Evolutionary conservation across 2,329 filamentous ascomycete species (phyloP), one percentile per base, ranked within the genome.

Genomic region (Dryadomyces sulphureus): DNA sequence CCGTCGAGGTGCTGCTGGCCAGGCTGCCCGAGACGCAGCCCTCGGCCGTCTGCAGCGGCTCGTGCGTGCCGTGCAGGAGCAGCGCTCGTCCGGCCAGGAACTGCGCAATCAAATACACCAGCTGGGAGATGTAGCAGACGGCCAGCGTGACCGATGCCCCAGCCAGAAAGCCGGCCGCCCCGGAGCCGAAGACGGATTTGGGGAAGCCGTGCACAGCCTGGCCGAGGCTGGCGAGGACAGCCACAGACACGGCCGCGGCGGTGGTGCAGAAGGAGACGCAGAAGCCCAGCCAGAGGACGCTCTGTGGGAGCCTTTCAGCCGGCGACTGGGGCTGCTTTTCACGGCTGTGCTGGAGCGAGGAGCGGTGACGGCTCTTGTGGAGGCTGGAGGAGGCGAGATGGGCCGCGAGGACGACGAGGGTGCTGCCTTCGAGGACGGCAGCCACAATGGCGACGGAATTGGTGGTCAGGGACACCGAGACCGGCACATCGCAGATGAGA

Each of bases 91-190:
- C 34, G 12, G 24, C 32, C 6, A 48, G 12, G 12, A 70, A 69
- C 52, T 69, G 64, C 22, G 61, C 54, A 22, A 69, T 57, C 41
- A 73, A 56, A 51, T 73, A 76, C 21, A 64, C 52, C n/a, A 72
- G 57, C 54, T 77, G 73, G 7, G 62, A 56, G 1, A 60, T 55
- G 48, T 71, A 69, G 6, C 68, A 61, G 35, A 71, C 47, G 9
- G 64, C 66, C 44, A 76, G 59, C 14, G 66, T 59, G 14, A 68
- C 56, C 0, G 72, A 63, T 4, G 64, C 58, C 27, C 66, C 71
- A 14, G 67, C 56, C 32, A 75, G 54, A 41, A 71, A 64, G 36
- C 56, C 56, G 16, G 49, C 52, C 16, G 55, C 56, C 7, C 57
- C 57, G 3, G 59, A 52, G 5, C 62, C 61, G 32, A 65, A 49